A percentile compares a stretch with the other conserved stretches of the same genome.
Conservation (phyloP, 257 asterid species). For the Solanum ahanhuiri region DNA sequence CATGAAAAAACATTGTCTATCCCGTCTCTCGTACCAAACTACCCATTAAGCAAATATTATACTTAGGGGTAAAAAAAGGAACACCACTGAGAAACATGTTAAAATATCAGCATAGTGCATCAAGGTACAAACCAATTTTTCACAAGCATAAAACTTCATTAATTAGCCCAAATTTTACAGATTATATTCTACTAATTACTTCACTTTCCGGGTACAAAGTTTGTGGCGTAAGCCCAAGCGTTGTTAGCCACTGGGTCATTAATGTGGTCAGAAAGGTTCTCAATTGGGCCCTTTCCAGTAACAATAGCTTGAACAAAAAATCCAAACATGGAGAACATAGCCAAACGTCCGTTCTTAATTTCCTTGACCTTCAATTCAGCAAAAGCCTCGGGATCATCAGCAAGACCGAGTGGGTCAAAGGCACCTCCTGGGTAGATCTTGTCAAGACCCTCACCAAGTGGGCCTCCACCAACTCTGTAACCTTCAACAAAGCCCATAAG, state of each 20-base stretch:
- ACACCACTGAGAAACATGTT: background rate
- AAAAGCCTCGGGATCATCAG: constrained; percentile 48
- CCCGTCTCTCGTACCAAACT: background rate
- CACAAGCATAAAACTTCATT: background rate
- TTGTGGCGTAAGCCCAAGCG: constrained; percentile 88
- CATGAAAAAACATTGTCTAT: no score
- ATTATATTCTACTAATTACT: background rate
- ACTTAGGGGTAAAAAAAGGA: background rate
- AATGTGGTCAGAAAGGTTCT: constrained; percentile 57
- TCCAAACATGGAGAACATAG: constrained; percentile 64
- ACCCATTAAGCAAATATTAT: background rate
- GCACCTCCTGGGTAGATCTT: constrained; percentile 81
- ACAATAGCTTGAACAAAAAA: constrained; percentile 88
- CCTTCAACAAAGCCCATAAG: constrained; percentile 82
- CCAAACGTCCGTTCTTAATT: constrained; percentile 63
- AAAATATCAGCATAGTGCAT: background rate
- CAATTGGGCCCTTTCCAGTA: constrained; percentile 80
- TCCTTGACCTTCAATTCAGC: constrained; percentile 56
- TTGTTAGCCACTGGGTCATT: constrained; percentile 83
- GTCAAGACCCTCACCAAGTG: constrained; percentile 84
- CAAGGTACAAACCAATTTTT: background rate
- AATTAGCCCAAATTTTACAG: background rate
- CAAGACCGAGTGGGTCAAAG: constrained; percentile 69
- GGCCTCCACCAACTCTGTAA: constrained; percentile 86
- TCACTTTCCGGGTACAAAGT: constrained; percentile 80